Evolutionary conservation across 1,284 basidiomycete species (phyloP).

Genomic region (Peniophora sp.): DNA sequence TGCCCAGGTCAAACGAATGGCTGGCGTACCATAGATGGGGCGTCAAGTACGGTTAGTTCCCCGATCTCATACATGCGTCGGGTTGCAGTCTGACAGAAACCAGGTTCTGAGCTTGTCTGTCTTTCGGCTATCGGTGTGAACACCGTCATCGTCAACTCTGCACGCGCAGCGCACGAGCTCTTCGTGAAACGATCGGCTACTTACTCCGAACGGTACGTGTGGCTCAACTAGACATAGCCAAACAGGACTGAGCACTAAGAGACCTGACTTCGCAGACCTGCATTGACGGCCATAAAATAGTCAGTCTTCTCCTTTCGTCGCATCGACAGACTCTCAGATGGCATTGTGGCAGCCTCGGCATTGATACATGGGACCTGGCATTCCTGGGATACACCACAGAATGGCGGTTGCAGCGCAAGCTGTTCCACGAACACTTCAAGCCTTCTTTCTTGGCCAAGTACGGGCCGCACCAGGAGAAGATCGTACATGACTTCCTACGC

Average conservation of each 20-base stretch:
- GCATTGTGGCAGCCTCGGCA: background rate
- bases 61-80: background rate
- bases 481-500: background rate
- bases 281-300: background rate
- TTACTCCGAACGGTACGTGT: conserved; percentile 14
- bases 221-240: background rate
- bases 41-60: conserved; percentile 11
- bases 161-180: conserved; percentile 17
- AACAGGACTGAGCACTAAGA: too few species aligned
- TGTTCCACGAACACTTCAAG: background rate
- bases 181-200: conserved; percentile 17
- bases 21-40: conserved; percentile 16
- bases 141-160: conserved; percentile 19
- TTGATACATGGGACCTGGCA: background rate
- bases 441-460: background rate
- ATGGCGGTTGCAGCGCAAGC: background rate
- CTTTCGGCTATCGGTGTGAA: conserved; percentile 16
- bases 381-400: background rate
- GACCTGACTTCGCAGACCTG: background rate
- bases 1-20: conserved; percentile 18
- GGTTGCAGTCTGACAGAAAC: background rate
- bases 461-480: background rate
- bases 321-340: too few species aligned
- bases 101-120: conserved; percentile 19
- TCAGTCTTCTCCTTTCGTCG: background rate